Conservation (phyloP, 1,284 basidiomycete species). For the Apiotrichum mycotoxinovorans region DNA sequence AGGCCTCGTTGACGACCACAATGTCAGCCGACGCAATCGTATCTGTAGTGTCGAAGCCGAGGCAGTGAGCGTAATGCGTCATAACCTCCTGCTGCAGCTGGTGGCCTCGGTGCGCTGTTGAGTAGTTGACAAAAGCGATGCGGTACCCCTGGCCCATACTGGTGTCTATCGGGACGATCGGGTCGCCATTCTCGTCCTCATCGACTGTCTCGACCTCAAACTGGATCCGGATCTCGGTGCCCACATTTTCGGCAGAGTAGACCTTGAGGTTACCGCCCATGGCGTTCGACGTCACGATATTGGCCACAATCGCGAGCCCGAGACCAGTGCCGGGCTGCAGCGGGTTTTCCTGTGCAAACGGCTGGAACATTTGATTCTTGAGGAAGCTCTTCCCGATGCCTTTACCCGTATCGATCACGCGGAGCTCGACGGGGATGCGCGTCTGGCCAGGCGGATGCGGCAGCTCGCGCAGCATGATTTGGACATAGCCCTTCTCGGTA, state of each 20-base stretch:
- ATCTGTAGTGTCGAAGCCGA: slow-evolving; percentile 64
- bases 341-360: slow-evolving; percentile 74
- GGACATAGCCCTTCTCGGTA: slow-evolving; percentile 83
- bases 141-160: slow-evolving; percentile 53
- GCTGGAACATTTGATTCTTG: slow-evolving; percentile 93
- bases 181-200: background rate
- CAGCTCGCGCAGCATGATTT: slow-evolving; percentile 75
- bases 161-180: background rate
- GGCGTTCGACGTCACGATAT: slow-evolving; percentile 72
- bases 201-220: slow-evolving; percentile 66
- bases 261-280: slow-evolving; percentile 70
- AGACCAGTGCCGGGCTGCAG: slow-evolving; percentile 86
- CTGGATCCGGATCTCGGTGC: slow-evolving; percentile 88
- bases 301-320: slow-evolving; percentile 95
- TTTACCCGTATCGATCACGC: slow-evolving; percentile 87
- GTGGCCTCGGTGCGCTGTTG: slow-evolving; percentile 63
- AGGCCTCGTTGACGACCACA: slow-evolving; percentile 76
- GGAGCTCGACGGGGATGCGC: slow-evolving; percentile 75
- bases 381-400: slow-evolving; percentile 84
- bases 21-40: slow-evolving; percentile 63
- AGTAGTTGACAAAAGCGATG: slow-evolving; percentile 72
- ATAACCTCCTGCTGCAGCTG: slow-evolving; percentile 65
- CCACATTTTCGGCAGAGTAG: slow-evolving; percentile 66
- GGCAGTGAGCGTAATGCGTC: slow-evolving; percentile 69
- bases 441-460: slow-evolving; percentile 56